phyloP scores from a whole-genome alignment of 768 basidiomycete species.

The Agaricus sinodeliciosus region DNA sequence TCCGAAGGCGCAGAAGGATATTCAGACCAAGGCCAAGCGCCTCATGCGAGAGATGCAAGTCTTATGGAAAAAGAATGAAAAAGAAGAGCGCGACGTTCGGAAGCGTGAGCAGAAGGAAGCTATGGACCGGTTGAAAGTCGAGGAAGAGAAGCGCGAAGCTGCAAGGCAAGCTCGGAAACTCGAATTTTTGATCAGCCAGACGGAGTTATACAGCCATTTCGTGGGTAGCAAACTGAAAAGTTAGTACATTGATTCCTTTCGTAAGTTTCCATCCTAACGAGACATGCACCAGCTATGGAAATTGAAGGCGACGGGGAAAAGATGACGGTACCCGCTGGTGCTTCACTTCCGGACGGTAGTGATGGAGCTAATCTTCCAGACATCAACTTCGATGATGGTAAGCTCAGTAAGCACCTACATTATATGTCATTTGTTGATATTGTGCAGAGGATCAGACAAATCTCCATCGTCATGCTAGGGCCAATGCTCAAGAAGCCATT shows the following conservation, averaged over 20 bases:
- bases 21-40: constrained; percentile 78
- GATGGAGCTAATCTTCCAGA: constrained; percentile 53
- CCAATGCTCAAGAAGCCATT: constrained; percentile 88
- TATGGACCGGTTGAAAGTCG: constrained; percentile 75
- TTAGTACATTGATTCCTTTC: constrained; percentile 27
- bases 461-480: constrained; percentile 74
- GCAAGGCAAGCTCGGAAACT: constrained; percentile 92
- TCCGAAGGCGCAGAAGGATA: constrained; percentile 73
- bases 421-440: constrained; percentile 4
- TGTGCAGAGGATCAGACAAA: constrained; percentile 79
- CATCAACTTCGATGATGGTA: constrained; percentile 90
- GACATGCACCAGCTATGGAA: constrained; percentile 53
- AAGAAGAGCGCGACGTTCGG: constrained; percentile 88
- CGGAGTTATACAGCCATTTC: constrained; percentile 98
- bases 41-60: constrained; percentile 95
- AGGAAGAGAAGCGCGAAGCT: constrained; percentile 91
- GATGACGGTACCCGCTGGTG: constrained; percentile 45
- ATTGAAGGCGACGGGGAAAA: constrained; percentile 53
- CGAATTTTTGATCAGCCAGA: constrained; percentile 98
- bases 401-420: constrained; percentile 16
- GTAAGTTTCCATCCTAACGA: constrained; percentile 12
- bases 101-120: constrained; percentile 95
- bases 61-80: constrained; percentile 98
- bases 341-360: constrained; percentile 46
- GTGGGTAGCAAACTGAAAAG: constrained; percentile 95